These are phyloP conservation scores for Rubroshorea leprosula DNA, from an alignment of 345 rosid genomes.

Conservation along the genomic window DNA sequence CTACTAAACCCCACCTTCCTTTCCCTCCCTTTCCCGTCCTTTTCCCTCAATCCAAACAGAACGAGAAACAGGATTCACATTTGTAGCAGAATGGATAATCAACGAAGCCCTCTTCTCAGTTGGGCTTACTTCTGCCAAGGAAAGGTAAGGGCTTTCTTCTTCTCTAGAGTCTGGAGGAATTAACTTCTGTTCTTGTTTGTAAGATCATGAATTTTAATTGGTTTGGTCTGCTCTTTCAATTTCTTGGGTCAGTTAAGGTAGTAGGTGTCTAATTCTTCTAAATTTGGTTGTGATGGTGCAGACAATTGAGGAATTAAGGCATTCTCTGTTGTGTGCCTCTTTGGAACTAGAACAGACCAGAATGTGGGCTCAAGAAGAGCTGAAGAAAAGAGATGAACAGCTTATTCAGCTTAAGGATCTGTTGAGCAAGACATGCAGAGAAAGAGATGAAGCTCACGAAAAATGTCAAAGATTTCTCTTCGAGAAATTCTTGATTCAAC, in stretches of 20 bases:
- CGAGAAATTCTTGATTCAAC: conserved; percentile 47
- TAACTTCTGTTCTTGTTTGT: conserved; percentile 3
- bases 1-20: conserved; percentile 25
- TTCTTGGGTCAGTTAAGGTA: too few relatives aligned
- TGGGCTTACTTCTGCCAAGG: conserved; percentile 64
- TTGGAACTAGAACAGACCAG: conserved; percentile 84
- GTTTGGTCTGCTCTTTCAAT: background rate
- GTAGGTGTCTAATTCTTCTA: background rate
- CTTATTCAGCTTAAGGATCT: conserved; percentile 47
- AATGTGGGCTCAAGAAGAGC: conserved; percentile 61
- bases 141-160: conserved; percentile 28
- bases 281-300: conserved; percentile 27
- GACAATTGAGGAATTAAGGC: conserved; percentile 69
- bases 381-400: conserved; percentile 64
- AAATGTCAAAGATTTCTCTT: conserved; percentile 52
- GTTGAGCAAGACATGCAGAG: conserved; percentile 46
- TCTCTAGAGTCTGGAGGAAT: background rate
- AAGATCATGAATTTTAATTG: background rate
- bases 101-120: conserved; percentile 41
- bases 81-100: conserved; percentile 50
- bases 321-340: conserved; percentile 54
- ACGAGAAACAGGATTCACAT: conserved; percentile 3
- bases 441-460: conserved; percentile 66
- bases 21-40: conserved; percentile 2
- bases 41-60: background rate